phyloP scores from a whole-genome alignment of 352 stramenopile genomes.

The Phytophthora vignae region DNA sequence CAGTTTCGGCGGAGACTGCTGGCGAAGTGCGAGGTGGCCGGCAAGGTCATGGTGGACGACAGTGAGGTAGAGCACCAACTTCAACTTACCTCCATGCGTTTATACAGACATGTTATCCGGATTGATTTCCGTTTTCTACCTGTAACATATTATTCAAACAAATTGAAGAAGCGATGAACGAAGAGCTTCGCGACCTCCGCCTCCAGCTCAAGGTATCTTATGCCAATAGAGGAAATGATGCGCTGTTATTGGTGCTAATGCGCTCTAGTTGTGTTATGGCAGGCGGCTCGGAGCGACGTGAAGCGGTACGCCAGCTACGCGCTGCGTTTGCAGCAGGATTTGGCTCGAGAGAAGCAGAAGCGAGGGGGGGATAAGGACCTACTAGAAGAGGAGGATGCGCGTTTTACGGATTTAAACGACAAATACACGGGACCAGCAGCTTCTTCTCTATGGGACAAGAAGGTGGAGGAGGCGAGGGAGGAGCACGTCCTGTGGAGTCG shows the following conservation, averaged over 20 bases:
- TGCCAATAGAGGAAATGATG: not conserved
- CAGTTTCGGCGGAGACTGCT: no score
- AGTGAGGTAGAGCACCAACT: conserved; percentile 6
- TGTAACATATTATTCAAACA: conserved; percentile 19
- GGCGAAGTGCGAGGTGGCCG: no score
- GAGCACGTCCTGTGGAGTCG: conserved; percentile 22
- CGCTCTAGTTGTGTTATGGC: not conserved
- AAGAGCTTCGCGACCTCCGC: conserved; percentile 31
- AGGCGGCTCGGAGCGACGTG: conserved; percentile 41
- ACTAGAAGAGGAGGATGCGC: conserved; percentile 5
- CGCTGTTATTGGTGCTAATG: not conserved
- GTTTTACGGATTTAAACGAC: not conserved
- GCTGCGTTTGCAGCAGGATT: conserved; percentile 42
- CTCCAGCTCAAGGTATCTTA: conserved; percentile 36
- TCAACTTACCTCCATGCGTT: conserved; percentile 25
- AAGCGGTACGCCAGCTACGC: conserved; percentile 46
- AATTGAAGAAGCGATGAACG: conserved; percentile 29
- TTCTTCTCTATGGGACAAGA: conserved; percentile 22
- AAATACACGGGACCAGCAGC: not conserved
- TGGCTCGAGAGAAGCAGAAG: conserved; percentile 39
- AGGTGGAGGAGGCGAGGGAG: conserved; percentile 19
- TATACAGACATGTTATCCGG: conserved; percentile 7
- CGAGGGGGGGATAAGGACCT: not conserved
- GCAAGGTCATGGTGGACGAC: no score
- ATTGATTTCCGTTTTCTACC: conserved; percentile 4